Evolutionary conservation across 1,139 yeast species (phyloP).

Genomic region (Diutina mesorugosa): DNA sequence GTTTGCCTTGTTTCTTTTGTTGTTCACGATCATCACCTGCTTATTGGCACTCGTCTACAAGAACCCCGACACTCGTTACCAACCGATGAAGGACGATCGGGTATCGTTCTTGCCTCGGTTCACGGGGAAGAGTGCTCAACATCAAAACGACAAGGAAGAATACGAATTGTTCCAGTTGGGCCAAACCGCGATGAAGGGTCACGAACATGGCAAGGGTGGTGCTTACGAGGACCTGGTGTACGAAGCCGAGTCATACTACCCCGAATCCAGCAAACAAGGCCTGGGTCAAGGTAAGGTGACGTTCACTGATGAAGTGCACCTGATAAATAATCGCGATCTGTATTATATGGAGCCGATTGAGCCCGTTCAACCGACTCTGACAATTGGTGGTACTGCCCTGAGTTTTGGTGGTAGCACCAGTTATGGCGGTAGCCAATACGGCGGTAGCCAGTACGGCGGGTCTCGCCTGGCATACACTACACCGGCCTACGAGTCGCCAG

Average conservation of each 20-base stretch:
- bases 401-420: not conserved
- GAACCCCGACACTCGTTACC: constrained; percentile 92
- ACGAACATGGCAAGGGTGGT: constrained; percentile 20
- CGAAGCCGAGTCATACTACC: not conserved
- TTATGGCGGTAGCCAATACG: not conserved
- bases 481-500: not conserved
- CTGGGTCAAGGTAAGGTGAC: not conserved
- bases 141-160: constrained; percentile 36
- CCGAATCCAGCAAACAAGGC: not conserved
- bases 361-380: not conserved
- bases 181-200: constrained; percentile 77
- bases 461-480: constrained; percentile 1
- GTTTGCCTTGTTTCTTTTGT: constrained; percentile 68
- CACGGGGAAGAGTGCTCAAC: constrained; percentile 35
- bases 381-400: not conserved
- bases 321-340: not conserved
- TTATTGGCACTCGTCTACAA: constrained; percentile 70
- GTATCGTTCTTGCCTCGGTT: constrained; percentile 67
- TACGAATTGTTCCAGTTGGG: constrained; percentile 83
- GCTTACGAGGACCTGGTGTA: not conserved
- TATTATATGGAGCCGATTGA: constrained; percentile 2
- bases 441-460: not conserved
- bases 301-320: not conserved
- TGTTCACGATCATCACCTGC: constrained; percentile 82
- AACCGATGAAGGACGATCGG: constrained; percentile 95